A percentile compares a stretch with the other conserved stretches of the same genome.
These are phyloP conservation scores for Pachysandra terminalis DNA, from an alignment of 164 flowering plant genomes.

Conservation along the genomic window DNA sequence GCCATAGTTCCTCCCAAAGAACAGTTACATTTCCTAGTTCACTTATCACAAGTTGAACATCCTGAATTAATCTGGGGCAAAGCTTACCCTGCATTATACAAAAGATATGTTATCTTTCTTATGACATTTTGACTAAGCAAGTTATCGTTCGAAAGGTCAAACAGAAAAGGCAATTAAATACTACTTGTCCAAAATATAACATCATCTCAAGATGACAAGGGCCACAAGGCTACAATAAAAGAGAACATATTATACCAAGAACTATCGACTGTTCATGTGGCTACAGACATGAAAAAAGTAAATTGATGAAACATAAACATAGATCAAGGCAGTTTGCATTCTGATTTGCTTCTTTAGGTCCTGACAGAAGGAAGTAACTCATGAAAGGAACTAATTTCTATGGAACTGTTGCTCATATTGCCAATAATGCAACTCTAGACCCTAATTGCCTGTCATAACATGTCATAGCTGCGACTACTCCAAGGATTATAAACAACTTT, in stretches of 20 bases:
- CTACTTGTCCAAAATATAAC: too few species aligned
- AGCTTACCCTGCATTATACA: slow-evolving; percentile 63
- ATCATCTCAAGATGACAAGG: too few species aligned
- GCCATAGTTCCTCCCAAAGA: slow-evolving; percentile 99
- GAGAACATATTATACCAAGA: too few species aligned
- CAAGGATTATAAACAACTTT: too few species aligned
- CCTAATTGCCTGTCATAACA: not conserved
- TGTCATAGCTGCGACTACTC: too few species aligned
- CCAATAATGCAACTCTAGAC: not conserved
- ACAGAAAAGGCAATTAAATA: too few species aligned
- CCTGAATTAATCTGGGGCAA: slow-evolving; percentile 82
- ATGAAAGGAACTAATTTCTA: not conserved
- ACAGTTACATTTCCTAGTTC: slow-evolving; percentile 89
- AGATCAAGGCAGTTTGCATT: not conserved
- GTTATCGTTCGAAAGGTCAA: too few species aligned
- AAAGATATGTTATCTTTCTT: not conserved
- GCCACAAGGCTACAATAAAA: too few species aligned
- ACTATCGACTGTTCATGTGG: too few species aligned
- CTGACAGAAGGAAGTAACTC: not conserved
- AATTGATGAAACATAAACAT: not conserved
- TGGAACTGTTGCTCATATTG: not conserved
- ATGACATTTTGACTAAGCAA: not conserved
- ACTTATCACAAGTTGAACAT: slow-evolving; percentile 87
- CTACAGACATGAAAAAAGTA: too few species aligned
- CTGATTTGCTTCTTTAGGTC: not conserved